These are phyloP conservation scores for Cryphonectria carpinicola DNA, from an alignment of 2,329 filamentous ascomycete species.

Conservation along the genomic window DNA sequence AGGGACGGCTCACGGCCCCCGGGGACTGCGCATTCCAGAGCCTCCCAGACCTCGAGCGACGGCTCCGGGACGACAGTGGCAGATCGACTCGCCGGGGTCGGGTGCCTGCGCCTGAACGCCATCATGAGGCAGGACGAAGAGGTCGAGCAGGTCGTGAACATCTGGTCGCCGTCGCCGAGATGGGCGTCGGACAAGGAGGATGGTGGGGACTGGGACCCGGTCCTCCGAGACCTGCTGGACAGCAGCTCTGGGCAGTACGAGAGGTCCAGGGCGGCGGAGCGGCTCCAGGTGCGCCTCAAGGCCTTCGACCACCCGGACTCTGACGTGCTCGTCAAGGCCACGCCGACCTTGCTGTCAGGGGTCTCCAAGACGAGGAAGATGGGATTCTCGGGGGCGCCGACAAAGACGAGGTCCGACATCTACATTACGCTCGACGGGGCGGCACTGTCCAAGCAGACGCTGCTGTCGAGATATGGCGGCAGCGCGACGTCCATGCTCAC, in stretches of 20 bases:
- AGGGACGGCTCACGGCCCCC: conserved; percentile 53
- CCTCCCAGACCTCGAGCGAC: conserved; percentile 42
- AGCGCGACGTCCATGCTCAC: conserved; percentile 72
- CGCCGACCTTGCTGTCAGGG: conserved; percentile 83
- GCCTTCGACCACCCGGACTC: conserved; percentile 79
- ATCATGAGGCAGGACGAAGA: conserved; percentile 74
- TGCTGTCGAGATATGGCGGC: conserved; percentile 69
- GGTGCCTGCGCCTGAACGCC: conserved; percentile 74
- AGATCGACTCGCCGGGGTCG: conserved; percentile 75
- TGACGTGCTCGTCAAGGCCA: conserved; percentile 79
- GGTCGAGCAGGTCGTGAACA: conserved; percentile 72
- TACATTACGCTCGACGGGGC: conserved; percentile 86
- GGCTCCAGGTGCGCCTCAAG: conserved; percentile 78
- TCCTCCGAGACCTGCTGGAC: conserved; percentile 74
- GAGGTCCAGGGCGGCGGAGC: conserved; percentile 72
- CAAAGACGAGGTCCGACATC: conserved; percentile 87
- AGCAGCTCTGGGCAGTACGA: conserved; percentile 76
- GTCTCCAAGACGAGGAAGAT: conserved; percentile 84
- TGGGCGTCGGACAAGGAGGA: conserved; percentile 60
- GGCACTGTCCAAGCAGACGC: conserved; percentile 74
- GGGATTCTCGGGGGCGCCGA: conserved; percentile 90
- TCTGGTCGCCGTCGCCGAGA: conserved; percentile 71
- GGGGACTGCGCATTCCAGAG: conserved; percentile 59
- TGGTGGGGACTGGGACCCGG: conserved; percentile 70
- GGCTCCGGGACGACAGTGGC: conserved; percentile 52